Evolutionary conservation across 1,139 yeast species (phyloP), one percentile per base, ranked within the genome.

Genomic region (Debaryomyces robertsiae): DNA sequence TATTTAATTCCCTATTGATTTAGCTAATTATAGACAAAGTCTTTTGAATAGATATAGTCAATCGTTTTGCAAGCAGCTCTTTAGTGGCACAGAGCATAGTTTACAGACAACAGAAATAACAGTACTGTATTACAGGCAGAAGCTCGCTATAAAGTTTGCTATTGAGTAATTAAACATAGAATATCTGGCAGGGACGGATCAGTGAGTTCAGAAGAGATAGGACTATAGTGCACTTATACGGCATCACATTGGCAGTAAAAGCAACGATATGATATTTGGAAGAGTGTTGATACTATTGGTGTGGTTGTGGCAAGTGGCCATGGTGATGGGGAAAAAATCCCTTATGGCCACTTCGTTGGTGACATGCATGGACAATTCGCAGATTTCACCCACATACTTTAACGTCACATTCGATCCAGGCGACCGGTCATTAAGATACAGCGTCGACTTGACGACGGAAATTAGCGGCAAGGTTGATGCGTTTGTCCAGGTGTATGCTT

Each of bases 321-420:
- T 15, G 24, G 37, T 40, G 10, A 13, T 30, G 33, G 43, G 43
- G 25, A 57, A 52, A 41, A 68, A 84, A 46, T 53, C 65, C 27
- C 70, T 84, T 30, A 58, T 67, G 13, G 88, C 91, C 3, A 68
- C 83, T 5, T 84, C 93, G 3, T 67, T 85, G 49, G 91, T 84
- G 37, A 78, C 88, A 18, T 85, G 94, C 67, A 81, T 81, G 84
- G 81, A 80, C 38, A 63, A 73, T 50, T 82, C 89, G 1, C 79
- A 79, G 55, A 68, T 85, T 39, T 69, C 82, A 2, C 88, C 93
- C 1, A 65, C 79, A 10, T 77, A 73, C 50, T 85, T 85, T 55
- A 75, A 82, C 48, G 91, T 85, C 38, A 68, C 75, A 1, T 84
- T 84, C 55, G 67, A 82, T 52, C 89, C 91, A 0, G 86, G 82